Evolutionary conservation across 1,139 yeast genomes (phyloP).

Genomic region (Magnusiomyces magnusii): DNA sequence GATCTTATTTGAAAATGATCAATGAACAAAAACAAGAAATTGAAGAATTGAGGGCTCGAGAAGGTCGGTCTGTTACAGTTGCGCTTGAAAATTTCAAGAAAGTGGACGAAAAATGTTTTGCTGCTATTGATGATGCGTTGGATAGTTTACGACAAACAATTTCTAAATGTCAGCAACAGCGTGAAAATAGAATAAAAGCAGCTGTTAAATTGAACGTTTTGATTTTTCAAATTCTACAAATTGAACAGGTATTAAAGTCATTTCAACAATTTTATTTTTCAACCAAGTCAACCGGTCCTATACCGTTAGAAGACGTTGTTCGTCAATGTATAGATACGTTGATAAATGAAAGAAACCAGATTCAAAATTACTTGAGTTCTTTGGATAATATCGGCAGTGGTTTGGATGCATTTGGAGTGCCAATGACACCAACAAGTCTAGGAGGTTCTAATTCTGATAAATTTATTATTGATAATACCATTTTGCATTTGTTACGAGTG

Average conservation of each 20-base stretch:
- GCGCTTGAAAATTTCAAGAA: conserved; percentile 22
- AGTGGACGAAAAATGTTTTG: conserved; percentile 17
- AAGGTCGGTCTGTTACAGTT: conserved; percentile 37
- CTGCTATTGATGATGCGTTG: conserved; percentile 23
- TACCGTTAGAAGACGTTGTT: neutral
- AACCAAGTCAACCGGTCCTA: neutral
- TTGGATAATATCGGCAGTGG: neutral
- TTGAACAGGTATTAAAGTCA: conserved; percentile 10
- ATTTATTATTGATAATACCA: conserved; percentile 7
- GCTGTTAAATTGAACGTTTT: conserved; percentile 18
- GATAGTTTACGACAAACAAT: conserved; percentile 19
- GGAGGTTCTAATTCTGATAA: conserved; percentile 3
- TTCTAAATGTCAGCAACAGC: conserved; percentile 17
- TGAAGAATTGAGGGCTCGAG: conserved; percentile 56
- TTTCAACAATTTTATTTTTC: neutral
- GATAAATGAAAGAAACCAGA: conserved; percentile 4
- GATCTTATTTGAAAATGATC: conserved; percentile 78
- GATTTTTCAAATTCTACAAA: conserved; percentile 20
- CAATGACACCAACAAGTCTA: conserved; percentile 5
- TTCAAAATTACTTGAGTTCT: conserved; percentile 4
- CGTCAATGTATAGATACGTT: conserved; percentile 6
- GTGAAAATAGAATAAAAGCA: conserved; percentile 18
- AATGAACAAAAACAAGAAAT: conserved; percentile 76
- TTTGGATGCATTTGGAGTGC: neutral
- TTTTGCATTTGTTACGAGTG: conserved; percentile 18